Percentiles rank a stretch among this genome's conserved stretches.
Conservation (phyloP, 2,329 filamentous ascomycete genomes). For the Fusarium circinatum region DNA sequence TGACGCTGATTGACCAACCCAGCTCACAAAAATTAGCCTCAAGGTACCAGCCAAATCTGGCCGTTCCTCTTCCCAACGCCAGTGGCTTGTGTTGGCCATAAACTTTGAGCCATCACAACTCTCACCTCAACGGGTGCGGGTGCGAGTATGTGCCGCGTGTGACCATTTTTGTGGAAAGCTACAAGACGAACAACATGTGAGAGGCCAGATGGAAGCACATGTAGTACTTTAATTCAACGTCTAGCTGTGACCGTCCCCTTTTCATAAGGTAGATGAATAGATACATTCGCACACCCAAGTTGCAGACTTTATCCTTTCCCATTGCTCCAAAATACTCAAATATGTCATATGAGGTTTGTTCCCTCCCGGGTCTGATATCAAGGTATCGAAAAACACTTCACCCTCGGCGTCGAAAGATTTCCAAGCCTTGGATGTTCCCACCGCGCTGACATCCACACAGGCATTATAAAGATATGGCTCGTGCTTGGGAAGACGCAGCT, state of each 20-base stretch:
- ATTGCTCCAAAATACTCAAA: constrained; percentile 41
- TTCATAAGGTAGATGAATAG: constrained; percentile 36
- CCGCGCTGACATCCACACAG: constrained; percentile 11
- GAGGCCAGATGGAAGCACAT: constrained; percentile 24
- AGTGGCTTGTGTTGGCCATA: neutral
- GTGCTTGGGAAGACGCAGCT: neutral
- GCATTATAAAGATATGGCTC: constrained; percentile 20
- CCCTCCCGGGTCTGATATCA: constrained; percentile 34
- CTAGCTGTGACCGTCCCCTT: constrained; percentile 24
- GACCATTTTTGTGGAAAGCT: constrained; percentile 4
- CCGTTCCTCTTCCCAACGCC: neutral
- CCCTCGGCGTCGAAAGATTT: constrained; percentile 20
- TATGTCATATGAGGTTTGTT: constrained; percentile 36
- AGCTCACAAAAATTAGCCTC: neutral
- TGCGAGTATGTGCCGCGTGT: neutral
- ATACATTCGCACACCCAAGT: constrained; percentile 38
- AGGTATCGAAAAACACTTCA: constrained; percentile 42
- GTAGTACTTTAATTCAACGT: constrained; percentile 40
- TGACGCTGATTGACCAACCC: neutral
- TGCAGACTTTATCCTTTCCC: constrained; percentile 40
- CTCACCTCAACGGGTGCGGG: neutral
- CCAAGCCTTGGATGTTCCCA: constrained; percentile 18
- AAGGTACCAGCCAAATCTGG: neutral
- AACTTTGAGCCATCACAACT: neutral
- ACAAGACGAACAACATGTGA: constrained; percentile 1